A percentile compares a stretch with the other conserved stretches of the same genome.
These are phyloP conservation scores for Trichophaea hybrida DNA, from an alignment of 2,329 filamentous ascomycete genomes.

Conservation along the genomic window DNA sequence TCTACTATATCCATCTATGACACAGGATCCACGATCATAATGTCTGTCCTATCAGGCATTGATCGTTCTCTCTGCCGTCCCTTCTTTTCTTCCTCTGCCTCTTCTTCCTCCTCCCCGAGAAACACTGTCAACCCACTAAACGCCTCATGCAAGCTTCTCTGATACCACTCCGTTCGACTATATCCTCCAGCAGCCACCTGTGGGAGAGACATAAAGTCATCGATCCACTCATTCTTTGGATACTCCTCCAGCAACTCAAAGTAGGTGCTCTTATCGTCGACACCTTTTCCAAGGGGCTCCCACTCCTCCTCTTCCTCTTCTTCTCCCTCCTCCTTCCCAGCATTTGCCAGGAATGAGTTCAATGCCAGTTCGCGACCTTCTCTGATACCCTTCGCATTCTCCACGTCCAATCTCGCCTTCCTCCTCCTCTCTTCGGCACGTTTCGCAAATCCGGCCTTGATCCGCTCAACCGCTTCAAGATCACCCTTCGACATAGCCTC, in stretches of 20 bases:
- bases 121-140: slow-evolving; percentile 83
- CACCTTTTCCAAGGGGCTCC: slow-evolving; percentile 65
- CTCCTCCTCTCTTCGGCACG: slow-evolving; percentile 22
- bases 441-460: slow-evolving; percentile 27
- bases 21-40: slow-evolving; percentile 18
- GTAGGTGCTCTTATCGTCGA: slow-evolving; percentile 52
- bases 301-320: slow-evolving; percentile 58
- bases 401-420: slow-evolving; percentile 18
- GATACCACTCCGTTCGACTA: slow-evolving; percentile 65
- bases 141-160: slow-evolving; percentile 68
- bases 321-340: slow-evolving; percentile 52
- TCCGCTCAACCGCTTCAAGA: slow-evolving; percentile 45
- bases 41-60: slow-evolving; percentile 16
- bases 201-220: not conserved
- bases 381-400: slow-evolving; percentile 1
- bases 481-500: slow-evolving; percentile 51
- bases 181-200: slow-evolving; percentile 57
- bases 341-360: slow-evolving; percentile 38
- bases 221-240: slow-evolving; percentile 50
- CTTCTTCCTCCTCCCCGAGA: slow-evolving; percentile 50
- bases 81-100: slow-evolving; percentile 33
- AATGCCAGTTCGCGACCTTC: slow-evolving; percentile 17
- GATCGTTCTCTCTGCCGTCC: slow-evolving; percentile 17
- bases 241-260: slow-evolving; percentile 48
- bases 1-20: slow-evolving; percentile 7